phyloP scores from a whole-genome alignment of 2,329 filamentous ascomycete species.

The Cercospora sp. region DNA sequence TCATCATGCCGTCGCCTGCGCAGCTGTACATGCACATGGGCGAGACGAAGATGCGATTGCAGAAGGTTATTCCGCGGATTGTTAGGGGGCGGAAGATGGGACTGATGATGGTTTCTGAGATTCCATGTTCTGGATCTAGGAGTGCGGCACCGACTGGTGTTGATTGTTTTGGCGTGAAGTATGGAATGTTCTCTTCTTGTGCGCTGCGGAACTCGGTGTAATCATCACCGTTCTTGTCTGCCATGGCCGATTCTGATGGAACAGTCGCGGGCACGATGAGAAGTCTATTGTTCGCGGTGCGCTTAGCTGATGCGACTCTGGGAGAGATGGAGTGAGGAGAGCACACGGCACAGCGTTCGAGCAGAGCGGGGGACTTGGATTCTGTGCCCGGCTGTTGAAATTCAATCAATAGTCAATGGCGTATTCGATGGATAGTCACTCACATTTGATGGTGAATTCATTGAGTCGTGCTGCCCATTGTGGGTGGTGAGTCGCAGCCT shows the following conservation, averaged over 20 bases:
- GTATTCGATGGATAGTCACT: too few species aligned
- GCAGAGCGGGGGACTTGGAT: too few species aligned
- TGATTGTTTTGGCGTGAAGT: neutral
- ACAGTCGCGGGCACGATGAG: too few species aligned
- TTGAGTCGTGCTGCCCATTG: too few species aligned
- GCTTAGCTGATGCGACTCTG: too few species aligned
- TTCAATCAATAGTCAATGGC: too few species aligned
- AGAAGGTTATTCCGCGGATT: constrained; percentile 7
- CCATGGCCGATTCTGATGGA: neutral
- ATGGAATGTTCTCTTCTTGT: neutral
- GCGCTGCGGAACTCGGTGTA: neutral
- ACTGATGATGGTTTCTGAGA: neutral
- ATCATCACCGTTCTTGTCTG: neutral
- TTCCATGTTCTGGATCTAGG: neutral
- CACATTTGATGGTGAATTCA: too few species aligned
- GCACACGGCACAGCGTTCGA: too few species aligned
- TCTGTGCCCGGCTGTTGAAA: too few species aligned
- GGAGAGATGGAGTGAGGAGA: too few species aligned
- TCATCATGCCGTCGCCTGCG: constrained; percentile 13
- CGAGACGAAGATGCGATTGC: constrained; percentile 13
- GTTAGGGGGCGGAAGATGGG: neutral
- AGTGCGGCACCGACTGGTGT: neutral
- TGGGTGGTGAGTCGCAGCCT: too few species aligned
- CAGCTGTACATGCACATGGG: constrained; percentile 16
- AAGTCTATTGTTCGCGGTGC: too few species aligned